These are phyloP conservation scores for Sporisorium exsertum DNA, from an alignment of 1,284 basidiomycete genomes.

Conservation along the genomic window DNA sequence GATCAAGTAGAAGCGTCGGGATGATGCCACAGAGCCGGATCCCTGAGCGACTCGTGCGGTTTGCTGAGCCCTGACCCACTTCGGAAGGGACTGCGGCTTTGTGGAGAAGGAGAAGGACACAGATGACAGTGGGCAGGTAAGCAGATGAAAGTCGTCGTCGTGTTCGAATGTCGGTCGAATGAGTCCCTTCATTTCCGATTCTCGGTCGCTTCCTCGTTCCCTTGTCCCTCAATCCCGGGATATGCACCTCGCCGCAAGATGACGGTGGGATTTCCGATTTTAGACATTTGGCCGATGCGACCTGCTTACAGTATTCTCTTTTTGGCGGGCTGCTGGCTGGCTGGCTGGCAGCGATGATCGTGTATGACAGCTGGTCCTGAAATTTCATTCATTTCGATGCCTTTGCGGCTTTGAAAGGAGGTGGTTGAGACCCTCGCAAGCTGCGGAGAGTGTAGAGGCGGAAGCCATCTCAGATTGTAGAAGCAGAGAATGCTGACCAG, in stretches of 20 bases:
- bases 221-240: background rate
- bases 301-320: background rate
- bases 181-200: background rate
- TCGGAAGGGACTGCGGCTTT: no score
- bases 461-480: background rate
- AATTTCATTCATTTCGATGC: no score
- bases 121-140: background rate
- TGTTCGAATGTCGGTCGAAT: background rate
- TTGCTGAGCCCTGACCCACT: background rate
- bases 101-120: background rate
- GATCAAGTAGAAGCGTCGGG: background rate
- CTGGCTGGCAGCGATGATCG: conserved; percentile 1
- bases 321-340: background rate
- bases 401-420: background rate
- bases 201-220: background rate
- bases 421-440: background rate
- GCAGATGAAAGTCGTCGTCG: background rate
- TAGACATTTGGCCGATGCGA: conserved; percentile 2
- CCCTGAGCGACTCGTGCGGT: background rate
- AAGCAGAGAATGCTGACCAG: background rate
- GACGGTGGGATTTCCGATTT: conserved; percentile 2
- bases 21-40: background rate
- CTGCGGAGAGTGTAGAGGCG: background rate
- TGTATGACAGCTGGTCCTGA: background rate
- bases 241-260: conserved; percentile 2